Base-by-base conservation (phyloP, 352 stramenopile species). In the Phytophthora megakarya region DNA sequence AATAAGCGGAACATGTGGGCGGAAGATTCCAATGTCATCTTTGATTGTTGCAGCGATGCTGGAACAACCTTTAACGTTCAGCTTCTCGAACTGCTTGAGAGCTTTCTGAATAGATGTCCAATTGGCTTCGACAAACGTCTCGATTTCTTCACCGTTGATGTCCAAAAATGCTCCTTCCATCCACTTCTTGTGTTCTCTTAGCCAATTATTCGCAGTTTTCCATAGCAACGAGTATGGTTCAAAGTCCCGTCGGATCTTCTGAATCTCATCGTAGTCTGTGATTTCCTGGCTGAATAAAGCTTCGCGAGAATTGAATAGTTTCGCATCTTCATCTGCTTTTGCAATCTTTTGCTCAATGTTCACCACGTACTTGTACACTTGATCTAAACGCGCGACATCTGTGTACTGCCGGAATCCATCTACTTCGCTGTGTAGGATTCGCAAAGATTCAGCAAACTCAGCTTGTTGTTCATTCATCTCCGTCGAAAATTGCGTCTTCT, bases 221-320 rank as follows among this genome's bases (percentile, higher is more conserved):
- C 95, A 98, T 3, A 98, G 69, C 38, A 95, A 82, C n/a, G 89
- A 95, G 64, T 97, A 98, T 7, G 95, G 93, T 49, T 98, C 94
- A 66, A 98, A 98, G 30, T 93, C 78, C 25, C 97, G 94, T 0
- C 81, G 75, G 43, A 98, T 92, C 42, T 95, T 91, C 38, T 88
- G 75, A 19, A 98, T 86, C 52, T 95, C 76, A 39, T 92, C 80
- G 52, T 98, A 98, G 57, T 98, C 90, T 3, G 93, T 97, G n/a
- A 95, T 66, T 21, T 96, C 82, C 19, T 90, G 78, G 8, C 78
- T 85, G 23, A 98, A 98, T 6, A 98, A 67, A 8, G 70, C 69
- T 65, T 98, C 95, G 15, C 95, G 87, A 3, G 87, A 96, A 59
- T 98, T 98, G 62, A 98, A 98, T 1, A 96, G 63, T 21, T 80